Percentiles rank a stretch among this genome's conserved stretches.
Conservation (phyloP, 2,329 filamentous ascomycete genomes). For the Dactylellina parvicollis region DNA sequence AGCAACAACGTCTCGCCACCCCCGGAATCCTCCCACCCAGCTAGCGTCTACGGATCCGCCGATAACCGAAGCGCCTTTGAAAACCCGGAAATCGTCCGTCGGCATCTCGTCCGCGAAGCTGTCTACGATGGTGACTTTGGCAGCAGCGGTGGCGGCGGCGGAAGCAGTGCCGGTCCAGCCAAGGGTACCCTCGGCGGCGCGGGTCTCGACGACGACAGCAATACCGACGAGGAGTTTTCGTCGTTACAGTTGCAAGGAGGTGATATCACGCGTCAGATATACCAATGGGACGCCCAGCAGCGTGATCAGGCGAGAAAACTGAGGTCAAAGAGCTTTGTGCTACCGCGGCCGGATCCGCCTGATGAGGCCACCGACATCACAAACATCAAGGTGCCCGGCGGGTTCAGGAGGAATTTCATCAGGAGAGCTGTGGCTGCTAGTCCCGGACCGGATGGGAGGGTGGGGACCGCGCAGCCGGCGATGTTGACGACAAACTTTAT, state of each 20-base stretch:
- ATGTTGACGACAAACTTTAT: constrained; percentile 92
- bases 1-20: constrained; percentile 64
- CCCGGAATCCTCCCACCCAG: constrained; percentile 64
- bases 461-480: constrained; percentile 66
- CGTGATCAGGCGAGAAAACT: constrained; percentile 70
- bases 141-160: too few relatives aligned
- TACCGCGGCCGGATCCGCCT: constrained; percentile 79
- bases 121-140: constrained; percentile 62
- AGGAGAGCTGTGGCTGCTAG: constrained; percentile 69
- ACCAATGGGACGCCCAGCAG: constrained; percentile 91
- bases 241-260: constrained; percentile 92
- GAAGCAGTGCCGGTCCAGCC: constrained; percentile 58
- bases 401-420: constrained; percentile 90
- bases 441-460: constrained; percentile 61
- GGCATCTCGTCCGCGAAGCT: constrained; percentile 75
- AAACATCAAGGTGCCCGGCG: constrained; percentile 90
- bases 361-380: constrained; percentile 84
- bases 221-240: constrained; percentile 74
- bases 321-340: constrained; percentile 85
- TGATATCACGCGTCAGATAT: constrained; percentile 93
- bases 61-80: constrained; percentile 78
- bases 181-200: constrained; percentile 58
- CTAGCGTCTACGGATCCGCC: constrained; percentile 84
- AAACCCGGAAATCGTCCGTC: constrained; percentile 88
- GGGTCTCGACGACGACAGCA: constrained; percentile 68